Conservation (phyloP, 441 rosid genomes). For the Viola pubescens region DNA sequence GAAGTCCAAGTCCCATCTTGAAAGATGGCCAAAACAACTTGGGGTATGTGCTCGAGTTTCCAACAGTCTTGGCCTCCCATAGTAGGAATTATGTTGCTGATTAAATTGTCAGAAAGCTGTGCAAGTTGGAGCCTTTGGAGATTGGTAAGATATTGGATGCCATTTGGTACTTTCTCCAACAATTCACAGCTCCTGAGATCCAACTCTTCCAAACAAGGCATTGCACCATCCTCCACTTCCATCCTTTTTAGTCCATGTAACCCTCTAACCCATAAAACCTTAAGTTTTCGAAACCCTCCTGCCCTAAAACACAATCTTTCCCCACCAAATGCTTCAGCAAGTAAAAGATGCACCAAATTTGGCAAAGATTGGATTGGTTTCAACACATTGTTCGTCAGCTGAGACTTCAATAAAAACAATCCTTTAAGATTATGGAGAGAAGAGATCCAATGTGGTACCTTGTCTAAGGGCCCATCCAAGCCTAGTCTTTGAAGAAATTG, state of each 20-base stretch:
- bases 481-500: constrained; percentile 13
- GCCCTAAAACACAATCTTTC: constrained; percentile 6
- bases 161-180: constrained; percentile 15
- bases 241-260: constrained; percentile 3
- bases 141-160: constrained; percentile 16
- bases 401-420: neutral
- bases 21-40: constrained; percentile 8
- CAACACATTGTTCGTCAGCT: constrained; percentile 10
- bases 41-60: constrained; percentile 14
- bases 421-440: constrained; percentile 8
- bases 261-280: neutral
- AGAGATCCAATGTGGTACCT: constrained; percentile 14
- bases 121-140: constrained; percentile 10
- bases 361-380: constrained; percentile 13
- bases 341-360: constrained; percentile 2
- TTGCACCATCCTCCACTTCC: constrained; percentile 10
- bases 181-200: neutral
- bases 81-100: neutral
- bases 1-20: neutral
- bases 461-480: constrained; percentile 10
- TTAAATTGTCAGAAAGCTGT: constrained; percentile 12
- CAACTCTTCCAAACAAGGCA: constrained; percentile 15
- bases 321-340: constrained; percentile 8
- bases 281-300: constrained; percentile 12
- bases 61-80: constrained; percentile 11